Conservation (phyloP, 1,284 basidiomycete genomes). For the Pterulicium gracile region DNA sequence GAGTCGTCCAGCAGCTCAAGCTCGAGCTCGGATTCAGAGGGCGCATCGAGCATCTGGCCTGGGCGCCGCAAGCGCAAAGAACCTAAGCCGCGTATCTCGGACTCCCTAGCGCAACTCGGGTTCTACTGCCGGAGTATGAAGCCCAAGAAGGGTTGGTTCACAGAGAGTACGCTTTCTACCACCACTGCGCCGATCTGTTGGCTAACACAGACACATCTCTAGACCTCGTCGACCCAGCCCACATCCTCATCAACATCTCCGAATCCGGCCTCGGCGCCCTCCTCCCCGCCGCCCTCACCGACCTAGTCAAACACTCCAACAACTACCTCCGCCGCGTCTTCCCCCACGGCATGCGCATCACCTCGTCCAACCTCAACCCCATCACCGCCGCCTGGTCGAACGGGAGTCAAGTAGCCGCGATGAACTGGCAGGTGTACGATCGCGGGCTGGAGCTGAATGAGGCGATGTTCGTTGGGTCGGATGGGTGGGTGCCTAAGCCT, state of each 20-base stretch:
- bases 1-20: conserved; percentile 3
- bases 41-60: conserved; percentile 10
- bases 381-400: conserved; percentile 40
- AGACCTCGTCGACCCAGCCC: conserved; percentile 28
- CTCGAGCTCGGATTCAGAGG: conserved; percentile 7
- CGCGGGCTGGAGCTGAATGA: conserved; percentile 46
- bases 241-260: conserved; percentile 51
- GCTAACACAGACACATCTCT: not conserved
- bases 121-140: conserved; percentile 52
- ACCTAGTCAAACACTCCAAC: conserved; percentile 30
- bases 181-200: conserved; percentile 3
- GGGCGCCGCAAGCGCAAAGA: conserved; percentile 12
- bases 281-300: conserved; percentile 20
- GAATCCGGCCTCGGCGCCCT: conserved; percentile 36
- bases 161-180: conserved; percentile 22
- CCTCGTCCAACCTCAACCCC: conserved; percentile 42
- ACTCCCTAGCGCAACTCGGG: conserved; percentile 37
- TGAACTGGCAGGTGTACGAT: conserved; percentile 57
- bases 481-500: conserved; percentile 48
- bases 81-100: conserved; percentile 29
- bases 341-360: conserved; percentile 46
- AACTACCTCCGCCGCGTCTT: conserved; percentile 44
- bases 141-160: conserved; percentile 37
- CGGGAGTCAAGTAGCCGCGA: conserved; percentile 49
- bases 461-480: conserved; percentile 48